A percentile compares a stretch with the other conserved stretches of the same genome.
phyloP scores from a whole-genome alignment of 2,329 filamentous ascomycete species.

The Allantophomopsis cytisporea region DNA sequence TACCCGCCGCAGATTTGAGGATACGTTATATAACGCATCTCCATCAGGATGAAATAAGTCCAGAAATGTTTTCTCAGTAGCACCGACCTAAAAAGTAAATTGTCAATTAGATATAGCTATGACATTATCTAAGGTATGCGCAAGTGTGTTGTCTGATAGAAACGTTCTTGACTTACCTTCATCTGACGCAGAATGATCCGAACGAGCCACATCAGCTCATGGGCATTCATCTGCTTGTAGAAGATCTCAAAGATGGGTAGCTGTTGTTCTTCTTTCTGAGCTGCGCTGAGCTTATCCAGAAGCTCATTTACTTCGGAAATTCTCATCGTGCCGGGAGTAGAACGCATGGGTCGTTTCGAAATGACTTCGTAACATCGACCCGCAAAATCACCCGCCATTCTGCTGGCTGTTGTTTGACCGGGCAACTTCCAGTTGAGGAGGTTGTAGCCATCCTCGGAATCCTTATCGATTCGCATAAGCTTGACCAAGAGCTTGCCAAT shows the following conservation, averaged over 20 bases:
- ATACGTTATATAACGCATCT: constrained; percentile 73
- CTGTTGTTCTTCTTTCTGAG: constrained; percentile 73
- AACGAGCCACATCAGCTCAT: constrained; percentile 89
- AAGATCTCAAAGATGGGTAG: constrained; percentile 69
- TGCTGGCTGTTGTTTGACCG: constrained; percentile 45
- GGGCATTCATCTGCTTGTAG: constrained; percentile 82
- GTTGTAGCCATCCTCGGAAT: constrained; percentile 77
- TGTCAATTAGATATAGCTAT: not conserved
- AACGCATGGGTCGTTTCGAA: constrained; percentile 68
- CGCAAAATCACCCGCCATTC: constrained; percentile 81
- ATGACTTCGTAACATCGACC: constrained; percentile 80
- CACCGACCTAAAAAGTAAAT: constrained; percentile 33
- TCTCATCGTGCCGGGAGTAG: constrained; percentile 61
- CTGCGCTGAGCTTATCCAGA: constrained; percentile 64
- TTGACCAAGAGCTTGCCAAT: constrained; percentile 88
- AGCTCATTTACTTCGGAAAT: constrained; percentile 83
- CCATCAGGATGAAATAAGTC: constrained; percentile 72
- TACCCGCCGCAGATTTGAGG: constrained; percentile 76
- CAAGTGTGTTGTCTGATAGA: constrained; percentile 34
- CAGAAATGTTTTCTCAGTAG: constrained; percentile 76
- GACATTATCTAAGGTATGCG: not conserved
- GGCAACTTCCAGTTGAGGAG: constrained; percentile 89
- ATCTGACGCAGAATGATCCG: constrained; percentile 78
- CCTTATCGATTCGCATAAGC: constrained; percentile 80
- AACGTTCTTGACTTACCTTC: constrained; percentile 78